These are phyloP conservation scores for Xylariaceae sp. DNA, from an alignment of 2,329 filamentous ascomycete species.

Conservation along the genomic window DNA sequence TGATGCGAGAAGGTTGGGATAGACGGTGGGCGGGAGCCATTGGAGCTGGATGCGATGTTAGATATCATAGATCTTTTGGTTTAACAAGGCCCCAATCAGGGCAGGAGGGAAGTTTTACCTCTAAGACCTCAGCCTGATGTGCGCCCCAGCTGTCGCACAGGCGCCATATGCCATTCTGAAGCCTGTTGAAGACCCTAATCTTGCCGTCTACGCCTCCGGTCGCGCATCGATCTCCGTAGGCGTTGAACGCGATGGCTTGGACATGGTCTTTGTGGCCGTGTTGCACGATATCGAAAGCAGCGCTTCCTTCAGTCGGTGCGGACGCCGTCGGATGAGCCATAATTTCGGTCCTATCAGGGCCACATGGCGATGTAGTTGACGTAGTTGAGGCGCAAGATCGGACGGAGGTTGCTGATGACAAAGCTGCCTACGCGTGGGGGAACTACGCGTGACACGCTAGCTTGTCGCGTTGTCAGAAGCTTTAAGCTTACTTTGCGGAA, in stretches of 20 bases:
- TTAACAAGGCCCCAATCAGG: no score
- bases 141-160: constrained; percentile 83
- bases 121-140: constrained; percentile 82
- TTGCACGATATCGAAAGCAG: constrained; percentile 54
- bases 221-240: constrained; percentile 84
- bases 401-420: no score
- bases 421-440: no score
- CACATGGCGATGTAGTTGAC: no score
- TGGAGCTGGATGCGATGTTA: constrained; percentile 54
- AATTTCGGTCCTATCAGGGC: no score
- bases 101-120: constrained; percentile 46
- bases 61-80: no score
- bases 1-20: constrained; percentile 76
- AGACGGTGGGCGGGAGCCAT: constrained; percentile 87
- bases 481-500: no score
- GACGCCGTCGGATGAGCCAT: constrained; percentile 16
- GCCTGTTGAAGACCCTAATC: constrained; percentile 83
- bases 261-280: constrained; percentile 76
- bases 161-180: constrained; percentile 65
- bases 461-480: no score
- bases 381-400: no score
- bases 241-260: constrained; percentile 81
- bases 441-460: no score
- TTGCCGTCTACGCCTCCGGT: constrained; percentile 89
- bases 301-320: constrained; percentile 29